Base-by-base conservation (phyloP, 1,139 yeast genomes). In the Lodderomyces beijingensis region DNA sequence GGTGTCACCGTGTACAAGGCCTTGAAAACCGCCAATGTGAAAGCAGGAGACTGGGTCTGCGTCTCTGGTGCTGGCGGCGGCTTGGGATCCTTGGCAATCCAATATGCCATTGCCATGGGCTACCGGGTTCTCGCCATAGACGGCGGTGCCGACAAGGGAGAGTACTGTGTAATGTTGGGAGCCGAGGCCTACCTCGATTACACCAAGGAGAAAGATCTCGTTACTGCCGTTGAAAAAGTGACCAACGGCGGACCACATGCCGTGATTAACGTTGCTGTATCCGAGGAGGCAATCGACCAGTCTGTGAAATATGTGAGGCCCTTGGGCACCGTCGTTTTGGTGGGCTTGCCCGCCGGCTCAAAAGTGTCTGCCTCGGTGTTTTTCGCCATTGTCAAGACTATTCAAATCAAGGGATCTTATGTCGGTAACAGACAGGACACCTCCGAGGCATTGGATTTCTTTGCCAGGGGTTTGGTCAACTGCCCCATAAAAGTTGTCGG, bases 371-470 rank as follows among this genome's bases (percentile, higher is more conserved):
- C 85, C 17, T 71, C 77, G 34, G 81, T 81, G 34, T 80, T 81
- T 55, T 67, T 70, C 26, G 73, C 81, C 34, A 88, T 81, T 36
- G 72, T 78, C 40, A 79, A 72, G 57, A 74, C 84, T 29, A 67
- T 79, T 43, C 65, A 65, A 47, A 76, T 81, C 49, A 73, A 63
- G 51, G 89, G 88, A 51, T 80, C 88, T 31, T 80, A 80, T 51
- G 88, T 81, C 38, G 89, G 89, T 53, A 80, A 80, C 74, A 75
- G 89, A 67, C 84, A 83, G 42, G 88, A 81, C 56, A 71, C 86
- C 27, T 70, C 83, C 45, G 88, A 79, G 60, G 88, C 89, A 36
- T 58, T 81, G 46, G 87, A 80, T 49, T 80, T 80, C 71, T 81
- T 79, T 57, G 35, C 72, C 38, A 72, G 87, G 65, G 88, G 88